Evolutionary conservation across 495 filamentous ascomycete species (phyloP).

Genomic region (Ramalina intermedia): DNA sequence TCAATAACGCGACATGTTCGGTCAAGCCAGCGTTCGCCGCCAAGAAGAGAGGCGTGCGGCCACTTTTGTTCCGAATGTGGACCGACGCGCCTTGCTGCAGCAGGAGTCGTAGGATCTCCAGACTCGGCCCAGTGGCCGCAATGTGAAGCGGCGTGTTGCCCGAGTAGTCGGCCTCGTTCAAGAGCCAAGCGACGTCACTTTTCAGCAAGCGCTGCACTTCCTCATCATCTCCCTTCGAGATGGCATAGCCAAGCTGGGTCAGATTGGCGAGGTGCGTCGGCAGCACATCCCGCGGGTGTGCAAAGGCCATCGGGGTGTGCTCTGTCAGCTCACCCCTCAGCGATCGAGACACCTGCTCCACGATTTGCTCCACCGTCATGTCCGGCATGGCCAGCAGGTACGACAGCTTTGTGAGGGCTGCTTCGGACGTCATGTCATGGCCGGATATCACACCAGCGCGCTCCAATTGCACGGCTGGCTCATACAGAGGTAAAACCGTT

Average conservation of each 20-base stretch:
- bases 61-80: conserved; percentile 65
- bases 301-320: conserved; percentile 46
- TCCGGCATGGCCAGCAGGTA: conserved; percentile 65
- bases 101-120: conserved; percentile 55
- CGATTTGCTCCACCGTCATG: conserved; percentile 46
- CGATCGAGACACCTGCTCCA: conserved; percentile 55
- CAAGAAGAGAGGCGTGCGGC: conserved; percentile 70
- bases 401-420: conserved; percentile 82
- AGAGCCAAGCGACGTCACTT: conserved; percentile 47
- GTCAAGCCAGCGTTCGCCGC: conserved; percentile 48
- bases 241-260: conserved; percentile 67
- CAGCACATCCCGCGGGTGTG: conserved; percentile 48
- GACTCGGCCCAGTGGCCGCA: conserved; percentile 42
- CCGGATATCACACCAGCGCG: conserved; percentile 84
- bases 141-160: conserved; percentile 80
- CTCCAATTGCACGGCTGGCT: conserved; percentile 77
- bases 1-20: conserved; percentile 51
- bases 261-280: conserved; percentile 36
- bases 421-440: conserved; percentile 85
- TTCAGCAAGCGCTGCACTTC: conserved; percentile 52
- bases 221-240: conserved; percentile 54
- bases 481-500: conserved; percentile 81
- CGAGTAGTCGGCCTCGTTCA: conserved; percentile 72
- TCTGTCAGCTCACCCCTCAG: conserved; percentile 82
- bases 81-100: conserved; percentile 71